Evolutionary conservation across 192 early-diverging fungal genomes (phyloP), one percentile per base, ranked within the genome.

Genomic region (Ramicandelaber brevisporus): DNA sequence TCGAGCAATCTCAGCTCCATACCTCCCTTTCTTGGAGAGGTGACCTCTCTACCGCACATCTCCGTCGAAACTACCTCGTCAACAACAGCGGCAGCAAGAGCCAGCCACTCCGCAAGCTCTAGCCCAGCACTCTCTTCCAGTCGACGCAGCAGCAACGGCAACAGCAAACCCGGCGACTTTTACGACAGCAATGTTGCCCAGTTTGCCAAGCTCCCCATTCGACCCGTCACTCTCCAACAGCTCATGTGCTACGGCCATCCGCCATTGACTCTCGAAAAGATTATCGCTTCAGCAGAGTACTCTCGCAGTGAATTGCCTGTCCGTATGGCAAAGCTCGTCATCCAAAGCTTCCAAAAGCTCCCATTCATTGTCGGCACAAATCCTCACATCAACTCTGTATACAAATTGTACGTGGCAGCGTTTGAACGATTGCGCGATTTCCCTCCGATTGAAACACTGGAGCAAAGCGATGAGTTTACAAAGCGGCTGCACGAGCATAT

Each of bases 351-450:
- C 28, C 79, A 92, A 48, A 74, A 65, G 26, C 57, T 90, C 19
- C 87, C 85, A 0, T 92, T 86, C 43, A 97, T 97, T 28, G 85
- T 97, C 19, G 90, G 83, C 32, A 81, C 80, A 26, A 97, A 97
- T 47, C 90, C 90, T 2, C 64, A 82, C 39, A 86, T 97, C 30
- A 57, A 70, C 21, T 53, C 55, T 21, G 68, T 89, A 8, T 88
- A 88, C 46, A 50, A 64, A 28, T 68, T 82, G 9, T 82, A 80
- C 37, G 68, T 62, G 33, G 64, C 74, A 30, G 74, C 80, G 8
- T 74, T 82, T 36, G 71, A 74, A 30, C 55, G 37, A 4, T 48
- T 92, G 2, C 57, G 59, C 8, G 43, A 55, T 1, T 69, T 75
- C 26, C 70, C 82, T 1, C 54, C 59, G 20, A 62, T 75, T 3